Percentiles rank a stretch among this genome's conserved stretches.
phyloP scores from a whole-genome alignment of 169 alveolate genomes.

The Ichthyophthirius multifiliis region DNA sequence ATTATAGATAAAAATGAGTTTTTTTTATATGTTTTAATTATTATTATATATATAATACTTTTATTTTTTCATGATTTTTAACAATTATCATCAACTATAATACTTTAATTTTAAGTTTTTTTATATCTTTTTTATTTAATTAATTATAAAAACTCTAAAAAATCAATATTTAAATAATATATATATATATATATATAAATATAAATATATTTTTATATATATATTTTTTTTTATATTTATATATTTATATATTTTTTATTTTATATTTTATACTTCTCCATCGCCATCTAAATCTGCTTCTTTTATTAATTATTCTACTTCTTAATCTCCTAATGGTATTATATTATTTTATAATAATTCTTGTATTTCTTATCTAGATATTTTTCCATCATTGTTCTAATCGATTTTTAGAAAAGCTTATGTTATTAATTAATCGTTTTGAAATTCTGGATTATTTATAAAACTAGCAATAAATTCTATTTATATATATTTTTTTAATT shows the following conservation, averaged over 20 bases:
- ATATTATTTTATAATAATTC: not conserved
- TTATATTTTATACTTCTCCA: not conserved
- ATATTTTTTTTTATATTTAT: too few species aligned
- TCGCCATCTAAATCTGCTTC: slow-evolving; percentile 1
- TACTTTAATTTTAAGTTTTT: too few species aligned
- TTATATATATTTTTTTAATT: not conserved
- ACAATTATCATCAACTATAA: too few species aligned
- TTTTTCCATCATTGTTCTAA: not conserved
- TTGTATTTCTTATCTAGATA: not conserved
- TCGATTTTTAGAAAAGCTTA: slow-evolving; percentile 2
- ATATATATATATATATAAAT: too few species aligned
- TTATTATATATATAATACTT: too few species aligned
- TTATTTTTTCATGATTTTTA: too few species aligned
- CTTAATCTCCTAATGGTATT: not conserved
- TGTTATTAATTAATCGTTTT: not conserved
- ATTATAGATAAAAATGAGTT: not conserved
- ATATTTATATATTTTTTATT: too few species aligned
- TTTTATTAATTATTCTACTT: not conserved
- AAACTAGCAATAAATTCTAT: not conserved
- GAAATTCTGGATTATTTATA: not conserved
- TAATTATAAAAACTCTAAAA: too few species aligned
- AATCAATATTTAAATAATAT: too few species aligned
- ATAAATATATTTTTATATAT: too few species aligned
- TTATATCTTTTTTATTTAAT: too few species aligned
- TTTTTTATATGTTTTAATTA: too few species aligned